Percentiles rank a stretch among this genome's conserved stretches.
These are phyloP conservation scores for Oropetium thomaeum DNA, from an alignment of 176 grass and related monocot genomes.

Conservation along the genomic window DNA sequence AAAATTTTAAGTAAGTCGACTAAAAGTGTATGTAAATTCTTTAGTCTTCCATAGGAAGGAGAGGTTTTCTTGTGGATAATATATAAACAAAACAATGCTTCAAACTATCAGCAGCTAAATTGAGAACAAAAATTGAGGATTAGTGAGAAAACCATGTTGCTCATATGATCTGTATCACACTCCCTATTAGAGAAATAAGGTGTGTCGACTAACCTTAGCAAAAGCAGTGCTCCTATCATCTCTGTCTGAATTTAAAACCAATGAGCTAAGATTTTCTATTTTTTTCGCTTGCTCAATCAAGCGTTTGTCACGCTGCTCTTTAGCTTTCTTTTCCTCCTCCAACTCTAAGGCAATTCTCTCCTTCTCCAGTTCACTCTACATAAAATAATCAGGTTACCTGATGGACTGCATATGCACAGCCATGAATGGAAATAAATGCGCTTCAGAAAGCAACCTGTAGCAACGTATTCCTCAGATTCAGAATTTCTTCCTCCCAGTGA, in stretches of 20 bases:
- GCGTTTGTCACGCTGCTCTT: constrained; percentile 78
- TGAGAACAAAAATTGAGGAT: not conserved
- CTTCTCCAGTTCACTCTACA: constrained; percentile 94
- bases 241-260: constrained; percentile 85
- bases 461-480: constrained; percentile 82
- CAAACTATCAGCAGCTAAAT: not conserved
- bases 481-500: constrained; percentile 89
- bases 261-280: constrained; percentile 89
- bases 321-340: constrained; percentile 94
- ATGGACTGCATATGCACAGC: not conserved
- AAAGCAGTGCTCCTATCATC: constrained; percentile 52
- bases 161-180: not conserved
- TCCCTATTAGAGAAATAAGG: constrained; percentile 16
- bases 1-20: constrained; percentile 19
- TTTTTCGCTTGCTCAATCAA: constrained; percentile 86
- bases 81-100: not conserved
- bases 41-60: not conserved
- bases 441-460: constrained; percentile 64
- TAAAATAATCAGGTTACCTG: constrained; percentile 17
- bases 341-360: constrained; percentile 90
- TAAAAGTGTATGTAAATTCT: constrained; percentile 15
- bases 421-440: constrained; percentile 18
- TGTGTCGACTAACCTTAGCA: constrained; percentile 55
- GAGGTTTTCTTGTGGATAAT: not conserved
- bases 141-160: not conserved